Evolutionary conservation across 768 basidiomycete genomes (phyloP), one percentile per base, ranked within the genome.

Genomic region (Hemileccinum rubropunctum): DNA sequence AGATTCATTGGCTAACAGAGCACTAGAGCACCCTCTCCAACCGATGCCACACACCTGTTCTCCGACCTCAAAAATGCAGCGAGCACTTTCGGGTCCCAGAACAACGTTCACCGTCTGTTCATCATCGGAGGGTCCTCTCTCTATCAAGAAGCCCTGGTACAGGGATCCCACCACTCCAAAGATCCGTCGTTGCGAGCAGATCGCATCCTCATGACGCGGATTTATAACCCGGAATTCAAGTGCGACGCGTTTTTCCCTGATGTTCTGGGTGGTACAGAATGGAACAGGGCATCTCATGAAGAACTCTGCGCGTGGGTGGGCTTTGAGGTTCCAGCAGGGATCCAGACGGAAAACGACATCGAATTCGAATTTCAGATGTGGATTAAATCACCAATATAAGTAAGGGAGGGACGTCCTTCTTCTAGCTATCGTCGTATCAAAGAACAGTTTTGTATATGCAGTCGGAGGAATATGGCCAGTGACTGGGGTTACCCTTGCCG

Each of bases 291-390:
- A 28, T 69, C 77, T 14, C 83, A 91, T 58, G 72, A 73, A 17
- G 84, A 82, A 48, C 73, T 97, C 64, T 64, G 77, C 53, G 75
- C 73, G 10, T 98, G 93, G 92, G 82, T 81, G 0, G 92, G 59
- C n/a, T 88, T 87, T 59, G 80, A 85, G 11, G 89, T 95, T 42
- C 78, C 86, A 12, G 72, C 76, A 53, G 92, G 90, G 4, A 70
- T 80, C 60, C 85, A 90, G 67, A 81, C 83, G 65, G 93, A 97
- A 69, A 87, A 88, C 47, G 91, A 85, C 10, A 74, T 91, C 39
- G 75, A 78, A 57, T 99, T 95, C 66, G 88, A 91, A 72, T 97
- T 86, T 69, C 91, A 99, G 74, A 93, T 99, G 93, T 99, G 95
- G 95, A 76, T 82, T 43, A 78, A 80, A 45, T 65, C 62, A 47